Conservation (phyloP, 78 protist species). For the Trichosphaerium sp. region DNA sequence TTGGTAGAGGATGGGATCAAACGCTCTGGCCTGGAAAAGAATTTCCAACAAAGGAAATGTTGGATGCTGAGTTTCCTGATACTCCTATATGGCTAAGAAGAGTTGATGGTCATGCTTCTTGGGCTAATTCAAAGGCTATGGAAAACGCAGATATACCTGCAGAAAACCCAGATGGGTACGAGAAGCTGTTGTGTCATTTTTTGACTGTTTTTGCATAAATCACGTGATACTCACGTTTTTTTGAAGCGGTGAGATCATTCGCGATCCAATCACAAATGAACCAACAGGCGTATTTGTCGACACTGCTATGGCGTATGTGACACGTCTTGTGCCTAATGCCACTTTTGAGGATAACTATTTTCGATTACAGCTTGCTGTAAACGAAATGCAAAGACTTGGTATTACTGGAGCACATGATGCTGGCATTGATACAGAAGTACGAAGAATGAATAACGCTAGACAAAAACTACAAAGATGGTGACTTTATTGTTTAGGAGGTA, state of each 20-base stretch:
- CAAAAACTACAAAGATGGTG: no score
- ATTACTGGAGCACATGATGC: neutral
- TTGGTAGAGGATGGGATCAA: conserved; percentile 4
- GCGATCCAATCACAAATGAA: neutral
- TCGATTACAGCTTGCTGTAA: no score
- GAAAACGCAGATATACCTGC: no score
- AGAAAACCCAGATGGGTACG: no score
- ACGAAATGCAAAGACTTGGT: neutral
- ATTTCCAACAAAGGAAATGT: neutral
- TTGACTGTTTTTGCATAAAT: no score
- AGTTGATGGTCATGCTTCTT: neutral
- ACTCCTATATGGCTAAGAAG: neutral
- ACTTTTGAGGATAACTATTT: neutral
- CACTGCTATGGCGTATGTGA: neutral
- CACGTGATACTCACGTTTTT: neutral
- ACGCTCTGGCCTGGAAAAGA: neutral
- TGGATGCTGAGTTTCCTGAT: neutral
- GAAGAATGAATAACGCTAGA: no score
- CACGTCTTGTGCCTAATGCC: neutral
- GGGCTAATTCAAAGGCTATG: neutral
- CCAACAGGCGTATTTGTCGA: conserved; percentile 5
- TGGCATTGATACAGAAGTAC: no score
- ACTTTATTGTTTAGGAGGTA: no score
- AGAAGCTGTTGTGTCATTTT: no score
- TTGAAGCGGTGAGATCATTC: neutral